A percentile compares a stretch with the other conserved stretches of the same genome.
Evolutionary conservation across 2,329 filamentous ascomycete genomes (phyloP).

Genomic region (Talaromyces sp.): DNA sequence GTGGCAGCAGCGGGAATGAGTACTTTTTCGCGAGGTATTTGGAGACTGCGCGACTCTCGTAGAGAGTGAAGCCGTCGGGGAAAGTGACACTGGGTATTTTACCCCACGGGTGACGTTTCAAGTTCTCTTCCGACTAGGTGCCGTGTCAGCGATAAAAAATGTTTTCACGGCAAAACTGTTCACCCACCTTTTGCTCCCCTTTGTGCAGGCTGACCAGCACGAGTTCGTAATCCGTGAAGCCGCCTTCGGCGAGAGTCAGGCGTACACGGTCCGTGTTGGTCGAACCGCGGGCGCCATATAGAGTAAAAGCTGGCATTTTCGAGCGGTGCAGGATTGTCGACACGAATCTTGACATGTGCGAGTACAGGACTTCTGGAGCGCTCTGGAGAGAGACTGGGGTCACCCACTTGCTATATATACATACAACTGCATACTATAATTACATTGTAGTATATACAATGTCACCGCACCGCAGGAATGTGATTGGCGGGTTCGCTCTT

Average conservation of each 20-base stretch:
- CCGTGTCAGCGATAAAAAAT: no score
- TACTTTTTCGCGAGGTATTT: conserved; percentile 8
- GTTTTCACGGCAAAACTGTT: not conserved
- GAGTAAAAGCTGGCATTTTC: conserved; percentile 10
- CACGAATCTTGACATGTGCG: conserved; percentile 3
- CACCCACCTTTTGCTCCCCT: conserved; percentile 6
- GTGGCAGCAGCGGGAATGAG: not conserved
- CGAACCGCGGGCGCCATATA: conserved; percentile 7
- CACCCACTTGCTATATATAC: not conserved
- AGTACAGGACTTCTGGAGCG: not conserved
- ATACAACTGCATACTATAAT: no score
- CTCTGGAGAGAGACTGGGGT: not conserved
- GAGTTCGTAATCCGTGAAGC: conserved; percentile 6
- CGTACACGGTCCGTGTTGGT: conserved; percentile 6
- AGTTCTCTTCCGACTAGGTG: conserved; percentile 3
- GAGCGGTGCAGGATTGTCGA: not conserved
- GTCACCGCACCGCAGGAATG: no score
- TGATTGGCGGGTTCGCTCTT: conserved; percentile 8
- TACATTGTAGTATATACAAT: no score
- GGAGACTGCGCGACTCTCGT: conserved; percentile 10
- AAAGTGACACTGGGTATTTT: conserved; percentile 1
- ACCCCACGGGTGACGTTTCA: conserved; percentile 8
- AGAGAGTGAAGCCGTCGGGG: conserved; percentile 2
- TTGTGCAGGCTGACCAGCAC: conserved; percentile 2
- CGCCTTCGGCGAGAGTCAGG: conserved; percentile 7